Evolutionary conservation across 805 yeast species (phyloP).

Genomic region (Lipomyces orientalis): DNA sequence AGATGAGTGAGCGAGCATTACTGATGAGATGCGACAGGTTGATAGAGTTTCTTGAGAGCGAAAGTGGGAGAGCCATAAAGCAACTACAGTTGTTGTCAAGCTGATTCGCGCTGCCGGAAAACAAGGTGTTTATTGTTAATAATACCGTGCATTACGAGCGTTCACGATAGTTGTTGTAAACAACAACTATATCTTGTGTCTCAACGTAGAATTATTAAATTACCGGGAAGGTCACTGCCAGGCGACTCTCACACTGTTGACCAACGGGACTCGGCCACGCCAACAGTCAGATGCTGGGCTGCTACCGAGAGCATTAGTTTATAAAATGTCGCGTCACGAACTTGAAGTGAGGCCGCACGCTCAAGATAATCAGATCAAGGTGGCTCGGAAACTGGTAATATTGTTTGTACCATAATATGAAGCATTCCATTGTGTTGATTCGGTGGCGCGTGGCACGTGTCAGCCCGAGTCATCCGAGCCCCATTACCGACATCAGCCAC

Average conservation of each 20-base stretch:
- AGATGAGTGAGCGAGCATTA: slow-evolving; percentile 57
- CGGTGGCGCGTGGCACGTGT: too few relatives aligned
- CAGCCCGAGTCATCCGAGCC: too few relatives aligned
- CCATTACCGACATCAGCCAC: too few relatives aligned
- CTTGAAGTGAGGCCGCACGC: too few relatives aligned
- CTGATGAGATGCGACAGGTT: slow-evolving; percentile 55
- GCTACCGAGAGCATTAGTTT: too few relatives aligned
- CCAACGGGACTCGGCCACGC: too few relatives aligned
- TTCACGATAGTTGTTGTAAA: background rate
- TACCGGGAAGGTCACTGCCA: background rate
- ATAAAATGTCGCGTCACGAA: too few relatives aligned
- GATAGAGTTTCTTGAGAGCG: slow-evolving; percentile 54
- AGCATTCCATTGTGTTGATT: too few relatives aligned
- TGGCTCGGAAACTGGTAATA: too few relatives aligned
- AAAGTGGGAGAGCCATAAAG: slow-evolving; percentile 58
- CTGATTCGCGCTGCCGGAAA: background rate
- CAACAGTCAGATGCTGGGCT: too few relatives aligned
- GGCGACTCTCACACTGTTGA: background rate
- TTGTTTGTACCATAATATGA: too few relatives aligned
- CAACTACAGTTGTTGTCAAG: slow-evolving; percentile 39
- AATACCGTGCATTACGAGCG: background rate
- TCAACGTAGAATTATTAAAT: background rate
- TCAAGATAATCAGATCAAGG: too few relatives aligned
- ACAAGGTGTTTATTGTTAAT: background rate
- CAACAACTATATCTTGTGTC: background rate